Evolutionary conservation across 2,329 filamentous ascomycete species (phyloP).

Genomic region (Xylaria sp.): DNA sequence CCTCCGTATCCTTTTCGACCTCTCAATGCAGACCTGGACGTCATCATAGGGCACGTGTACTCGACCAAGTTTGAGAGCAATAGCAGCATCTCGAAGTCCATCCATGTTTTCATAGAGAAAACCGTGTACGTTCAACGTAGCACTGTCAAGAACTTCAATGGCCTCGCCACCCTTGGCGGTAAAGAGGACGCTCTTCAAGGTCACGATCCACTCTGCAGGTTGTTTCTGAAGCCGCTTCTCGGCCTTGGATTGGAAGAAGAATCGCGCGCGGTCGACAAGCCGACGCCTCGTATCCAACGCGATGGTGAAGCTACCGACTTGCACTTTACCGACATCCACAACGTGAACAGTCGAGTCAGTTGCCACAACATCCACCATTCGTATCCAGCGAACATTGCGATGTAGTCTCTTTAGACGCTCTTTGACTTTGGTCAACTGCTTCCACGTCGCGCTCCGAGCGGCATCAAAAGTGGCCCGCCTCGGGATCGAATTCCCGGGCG

Average conservation of each 20-base stretch:
- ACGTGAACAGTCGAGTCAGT: slow-evolving; percentile 79
- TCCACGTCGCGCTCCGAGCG: slow-evolving; percentile 76
- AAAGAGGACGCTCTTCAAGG: slow-evolving; percentile 84
- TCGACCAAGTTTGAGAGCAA: slow-evolving; percentile 88
- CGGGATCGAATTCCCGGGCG: slow-evolving; percentile 39
- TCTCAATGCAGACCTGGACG: slow-evolving; percentile 66
- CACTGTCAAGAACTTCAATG: slow-evolving; percentile 85
- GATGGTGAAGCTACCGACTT: slow-evolving; percentile 82
- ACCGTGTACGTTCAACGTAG: slow-evolving; percentile 88
- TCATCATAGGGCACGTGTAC: slow-evolving; percentile 92
- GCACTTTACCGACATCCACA: slow-evolving; percentile 80
- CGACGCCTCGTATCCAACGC: slow-evolving; percentile 90
- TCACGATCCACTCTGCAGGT: slow-evolving; percentile 94
- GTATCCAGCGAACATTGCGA: slow-evolving; percentile 84
- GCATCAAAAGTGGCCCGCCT: slow-evolving; percentile 40
- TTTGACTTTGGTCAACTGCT: slow-evolving; percentile 76
- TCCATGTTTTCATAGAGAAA: slow-evolving; percentile 84
- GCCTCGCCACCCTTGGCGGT: slow-evolving; percentile 84
- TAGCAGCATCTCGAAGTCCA: slow-evolving; percentile 85
- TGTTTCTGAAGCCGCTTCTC: slow-evolving; percentile 63
- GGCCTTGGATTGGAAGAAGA: slow-evolving; percentile 80
- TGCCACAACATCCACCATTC: slow-evolving; percentile 86
- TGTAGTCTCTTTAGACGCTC: slow-evolving; percentile 87
- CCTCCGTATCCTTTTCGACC: slow-evolving; percentile 56
- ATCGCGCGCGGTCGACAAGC: slow-evolving; percentile 86